These are phyloP conservation scores for Colletotrichum godetiae DNA, from an alignment of 2,329 filamentous ascomycete species.

Conservation along the genomic window DNA sequence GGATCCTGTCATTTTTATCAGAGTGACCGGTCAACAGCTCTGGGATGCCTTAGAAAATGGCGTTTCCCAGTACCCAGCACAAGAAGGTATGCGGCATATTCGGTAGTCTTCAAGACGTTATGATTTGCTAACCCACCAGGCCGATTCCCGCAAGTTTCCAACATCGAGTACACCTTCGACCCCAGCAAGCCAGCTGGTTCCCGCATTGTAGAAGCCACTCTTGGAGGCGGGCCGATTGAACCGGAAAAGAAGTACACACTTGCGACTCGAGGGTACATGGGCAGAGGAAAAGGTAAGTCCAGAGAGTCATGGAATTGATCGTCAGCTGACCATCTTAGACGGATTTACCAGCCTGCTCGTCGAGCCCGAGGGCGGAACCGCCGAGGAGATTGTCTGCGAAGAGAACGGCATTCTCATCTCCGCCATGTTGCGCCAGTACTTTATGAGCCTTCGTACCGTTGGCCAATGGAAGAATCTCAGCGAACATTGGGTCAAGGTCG, in stretches of 20 bases:
- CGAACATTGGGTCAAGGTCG: constrained; percentile 75
- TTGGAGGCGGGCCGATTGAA: constrained; percentile 72
- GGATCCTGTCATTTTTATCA: constrained; percentile 85
- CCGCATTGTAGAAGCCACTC: constrained; percentile 71
- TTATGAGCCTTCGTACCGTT: constrained; percentile 85
- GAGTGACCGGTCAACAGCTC: constrained; percentile 77
- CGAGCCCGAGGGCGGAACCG: constrained; percentile 78
- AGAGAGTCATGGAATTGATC: accelerated
- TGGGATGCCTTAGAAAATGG: constrained; percentile 87
- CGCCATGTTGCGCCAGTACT: constrained; percentile 89
- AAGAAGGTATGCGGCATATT: constrained; percentile 68
- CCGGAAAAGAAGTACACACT: constrained; percentile 74
- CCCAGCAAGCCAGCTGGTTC: constrained; percentile 68
- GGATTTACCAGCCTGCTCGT: constrained; percentile 84
- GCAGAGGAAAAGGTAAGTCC: constrained; percentile 74
- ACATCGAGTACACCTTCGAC: constrained; percentile 81
- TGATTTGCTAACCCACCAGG: constrained; percentile 41
- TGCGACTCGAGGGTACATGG: constrained; percentile 90
- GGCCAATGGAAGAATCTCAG: constrained; percentile 83
- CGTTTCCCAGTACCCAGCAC: constrained; percentile 81
- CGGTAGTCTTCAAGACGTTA: too few species aligned
- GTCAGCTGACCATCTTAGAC: constrained; percentile 56
- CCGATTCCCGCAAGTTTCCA: constrained; percentile 87
- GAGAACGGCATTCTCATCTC: constrained; percentile 90
- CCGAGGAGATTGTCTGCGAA: constrained; percentile 83